A percentile compares a stretch with the other conserved stretches of the same genome.
These are phyloP conservation scores for Calonectria multiphialidica DNA, from an alignment of 2,329 filamentous ascomycete genomes.

Conservation along the genomic window DNA sequence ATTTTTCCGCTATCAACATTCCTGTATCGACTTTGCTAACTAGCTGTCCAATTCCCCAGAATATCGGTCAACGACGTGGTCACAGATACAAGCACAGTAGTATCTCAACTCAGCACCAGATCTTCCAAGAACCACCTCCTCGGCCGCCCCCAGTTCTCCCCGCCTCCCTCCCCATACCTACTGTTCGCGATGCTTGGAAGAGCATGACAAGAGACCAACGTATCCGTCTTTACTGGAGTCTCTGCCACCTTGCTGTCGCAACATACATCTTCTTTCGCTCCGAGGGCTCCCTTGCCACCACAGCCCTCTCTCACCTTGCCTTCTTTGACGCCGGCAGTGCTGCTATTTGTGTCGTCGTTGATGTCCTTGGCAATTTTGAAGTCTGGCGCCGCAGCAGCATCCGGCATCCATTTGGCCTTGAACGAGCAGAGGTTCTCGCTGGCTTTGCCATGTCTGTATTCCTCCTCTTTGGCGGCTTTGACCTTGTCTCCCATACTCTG, in stretches of 20 bases:
- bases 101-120: slow-evolving; percentile 88
- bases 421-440: slow-evolving; percentile 92
- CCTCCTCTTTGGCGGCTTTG: slow-evolving; percentile 96
- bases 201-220: slow-evolving; percentile 93
- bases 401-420: slow-evolving; percentile 92
- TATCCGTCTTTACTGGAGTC: slow-evolving; percentile 86
- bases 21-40: slow-evolving; percentile 19
- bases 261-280: slow-evolving; percentile 88
- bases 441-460: slow-evolving; percentile 97
- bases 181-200: slow-evolving; percentile 85
- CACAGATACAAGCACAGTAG: slow-evolving; percentile 99
- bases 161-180: slow-evolving; percentile 92
- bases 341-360: slow-evolving; percentile 89
- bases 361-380: slow-evolving; percentile 96
- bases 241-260: slow-evolving; percentile 87
- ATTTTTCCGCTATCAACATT: not conserved
- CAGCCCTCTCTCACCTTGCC: slow-evolving; percentile 90
- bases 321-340: slow-evolving; percentile 97
- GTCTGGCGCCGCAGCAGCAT: slow-evolving; percentile 96
- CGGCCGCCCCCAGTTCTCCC: slow-evolving; percentile 90
- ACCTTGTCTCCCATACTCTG: slow-evolving; percentile 92
- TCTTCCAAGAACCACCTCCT: slow-evolving; percentile 92
- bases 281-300: slow-evolving; percentile 89
- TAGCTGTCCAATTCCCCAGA: slow-evolving; percentile 60
- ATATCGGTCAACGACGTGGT: slow-evolving; percentile 89